Evolutionary conservation across 306 rosid genomes (phyloP).

Genomic region (Ormosia semicastrata): DNA sequence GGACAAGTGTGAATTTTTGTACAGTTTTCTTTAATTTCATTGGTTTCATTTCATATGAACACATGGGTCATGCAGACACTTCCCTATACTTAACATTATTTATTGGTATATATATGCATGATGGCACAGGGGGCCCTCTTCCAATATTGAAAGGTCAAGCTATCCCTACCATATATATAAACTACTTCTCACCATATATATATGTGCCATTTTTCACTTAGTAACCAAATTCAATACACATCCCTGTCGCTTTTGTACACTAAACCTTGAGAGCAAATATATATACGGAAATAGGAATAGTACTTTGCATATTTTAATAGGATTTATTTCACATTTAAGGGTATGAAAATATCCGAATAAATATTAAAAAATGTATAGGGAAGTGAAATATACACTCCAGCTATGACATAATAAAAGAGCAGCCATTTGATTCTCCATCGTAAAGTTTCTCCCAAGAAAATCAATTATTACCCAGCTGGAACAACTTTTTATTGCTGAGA

Average conservation of each 20-base stretch:
- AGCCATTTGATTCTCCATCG: neutral
- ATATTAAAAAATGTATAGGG: no score
- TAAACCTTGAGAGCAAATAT: no score
- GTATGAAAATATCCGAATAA: no score
- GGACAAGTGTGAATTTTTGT: slow-evolving; percentile 34
- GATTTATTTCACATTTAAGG: no score
- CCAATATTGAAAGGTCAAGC: neutral
- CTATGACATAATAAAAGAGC: neutral
- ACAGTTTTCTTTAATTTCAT: slow-evolving; percentile 28
- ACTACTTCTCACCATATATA: neutral
- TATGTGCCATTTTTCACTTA: no score
- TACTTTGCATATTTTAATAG: no score
- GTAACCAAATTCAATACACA: no score
- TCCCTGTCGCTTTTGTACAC: no score
- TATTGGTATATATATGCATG: slow-evolving; percentile 15
- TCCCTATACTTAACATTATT: slow-evolving; percentile 6
- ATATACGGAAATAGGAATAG: no score
- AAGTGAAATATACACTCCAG: neutral
- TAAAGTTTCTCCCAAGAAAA: neutral
- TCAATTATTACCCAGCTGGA: neutral
- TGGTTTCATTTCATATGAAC: slow-evolving; percentile 28
- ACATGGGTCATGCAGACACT: slow-evolving; percentile 39
- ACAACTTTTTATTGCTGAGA: neutral
- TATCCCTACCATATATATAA: slow-evolving; percentile 3
- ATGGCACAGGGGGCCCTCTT: slow-evolving; percentile 35